Base-by-base conservation (phyloP, 2,329 filamentous ascomycete genomes). In the Bipolaris zeicola region DNA sequence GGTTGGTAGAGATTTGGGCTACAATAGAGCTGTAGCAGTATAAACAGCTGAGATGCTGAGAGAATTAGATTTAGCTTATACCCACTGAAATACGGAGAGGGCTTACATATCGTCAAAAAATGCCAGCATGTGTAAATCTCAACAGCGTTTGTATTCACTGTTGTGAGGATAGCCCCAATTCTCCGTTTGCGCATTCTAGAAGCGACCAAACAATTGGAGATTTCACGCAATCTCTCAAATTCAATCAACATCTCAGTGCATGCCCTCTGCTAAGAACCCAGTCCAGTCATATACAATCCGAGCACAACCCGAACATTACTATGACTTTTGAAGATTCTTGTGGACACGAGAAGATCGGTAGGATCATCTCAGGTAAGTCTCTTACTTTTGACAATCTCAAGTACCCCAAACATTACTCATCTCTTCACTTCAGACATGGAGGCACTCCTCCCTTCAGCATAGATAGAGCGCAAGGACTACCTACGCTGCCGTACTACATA, bases 281-380 rank as follows among this genome's bases (percentile, higher is more conserved):
- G 2, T 16, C 34, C 34, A 37, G 16, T n/a, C 4, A n/a, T n/a
- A 14, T 44, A 18, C 16, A 31, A 31, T 31, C 28, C 28, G 28
- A 50, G n/a, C 46, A 36, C 42, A 13, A 18, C 18, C 26, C n/a
- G 3, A 47, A 37, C 45, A 33, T n/a, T 28, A 53, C 48, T 20
- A 61, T 60, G 52, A 11, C 26, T 24, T 5, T 24, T 7, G 33
- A 39, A 11, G 8, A 20, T n/a, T 57, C 53, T 37, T 39, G 36
- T 28, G 62, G 65, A 13, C 63, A 66, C 46, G 56, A 50, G 10
- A 59, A 61, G 22, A 55, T 67, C 13, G 53, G 60, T n/a, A 57
- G 52, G 16, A 65, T 66, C 13, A 60, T 67, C 38, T 34, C 50
- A 39, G 44, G 44, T 54, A 43, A n/a, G 3, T 13, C 10, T 0